A percentile compares a stretch with the other conserved stretches of the same genome.
phyloP scores from a whole-genome alignment of 805 yeast genomes.

The Candida alai region DNA sequence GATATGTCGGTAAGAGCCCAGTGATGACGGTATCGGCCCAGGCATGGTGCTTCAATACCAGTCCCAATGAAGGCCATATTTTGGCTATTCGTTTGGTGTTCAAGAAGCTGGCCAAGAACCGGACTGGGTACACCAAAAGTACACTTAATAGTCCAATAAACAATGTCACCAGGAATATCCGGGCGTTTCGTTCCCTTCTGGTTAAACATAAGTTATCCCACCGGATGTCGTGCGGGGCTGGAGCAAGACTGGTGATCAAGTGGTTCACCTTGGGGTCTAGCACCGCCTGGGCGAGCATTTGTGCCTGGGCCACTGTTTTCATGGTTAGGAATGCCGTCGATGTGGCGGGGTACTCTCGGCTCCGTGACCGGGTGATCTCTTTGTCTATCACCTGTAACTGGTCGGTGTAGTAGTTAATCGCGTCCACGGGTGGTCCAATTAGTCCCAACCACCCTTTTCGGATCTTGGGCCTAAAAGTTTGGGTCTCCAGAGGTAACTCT shows the following conservation, averaged over 20 bases:
- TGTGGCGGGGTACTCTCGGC: slow-evolving; percentile 70
- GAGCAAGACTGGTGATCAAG: slow-evolving; percentile 80
- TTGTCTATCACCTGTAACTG: slow-evolving; percentile 67
- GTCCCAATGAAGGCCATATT: slow-evolving; percentile 81
- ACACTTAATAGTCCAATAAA: slow-evolving; percentile 67
- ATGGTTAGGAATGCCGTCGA: slow-evolving; percentile 92
- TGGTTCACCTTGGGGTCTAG: slow-evolving; percentile 85
- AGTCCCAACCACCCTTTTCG: slow-evolving; percentile 58
- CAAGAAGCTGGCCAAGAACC: slow-evolving; percentile 77
- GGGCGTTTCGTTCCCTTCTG: slow-evolving; percentile 62
- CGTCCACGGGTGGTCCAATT: slow-evolving; percentile 70
- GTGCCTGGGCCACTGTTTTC: slow-evolving; percentile 94
- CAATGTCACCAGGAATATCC: slow-evolving; percentile 61
- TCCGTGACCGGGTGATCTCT: slow-evolving; percentile 62
- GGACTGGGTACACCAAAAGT: slow-evolving; percentile 76
- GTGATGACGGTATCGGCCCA: slow-evolving; percentile 81
- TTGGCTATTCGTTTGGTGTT: slow-evolving; percentile 73
- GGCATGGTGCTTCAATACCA: slow-evolving; percentile 54
- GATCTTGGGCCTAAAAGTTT: slow-evolving; percentile 55
- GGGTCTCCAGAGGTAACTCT: too few relatives aligned
- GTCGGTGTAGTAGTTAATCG: slow-evolving; percentile 72
- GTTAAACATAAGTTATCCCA: slow-evolving; percentile 90
- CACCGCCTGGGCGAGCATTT: slow-evolving; percentile 94
- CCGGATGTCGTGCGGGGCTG: slow-evolving; percentile 92
- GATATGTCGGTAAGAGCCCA: slow-evolving; percentile 85